Evolutionary conservation across 2,329 filamentous ascomycete genomes (phyloP), one percentile per base, ranked within the genome.

Genomic region (Phyllachora maydis): DNA sequence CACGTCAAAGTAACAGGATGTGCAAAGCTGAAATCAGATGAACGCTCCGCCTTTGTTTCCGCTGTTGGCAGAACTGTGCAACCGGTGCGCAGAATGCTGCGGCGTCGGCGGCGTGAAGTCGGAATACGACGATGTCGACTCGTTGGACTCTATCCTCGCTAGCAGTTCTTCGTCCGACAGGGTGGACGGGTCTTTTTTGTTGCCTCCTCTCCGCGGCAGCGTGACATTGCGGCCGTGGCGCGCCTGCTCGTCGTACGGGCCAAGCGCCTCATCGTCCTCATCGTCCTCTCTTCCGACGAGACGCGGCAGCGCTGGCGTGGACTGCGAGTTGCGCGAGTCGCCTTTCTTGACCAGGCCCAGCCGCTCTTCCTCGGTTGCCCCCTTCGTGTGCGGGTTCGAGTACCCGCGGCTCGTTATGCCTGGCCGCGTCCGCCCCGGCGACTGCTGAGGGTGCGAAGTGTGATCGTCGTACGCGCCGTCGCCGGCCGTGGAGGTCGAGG

Each of bases 271-370:
- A 5, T 47, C 41, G 18, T 38, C 34, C 13, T 44, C 42, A 17
- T 45, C 42, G 18, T 49, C 44, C n/a, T n/a, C n/a, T n/a, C n/a
- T n/a, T n/a, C n/a, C n/a, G n/a, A n/a, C n/a, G 24, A 46, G 51
- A 8, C 37, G 40, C 6, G 42, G 46, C 14, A 50, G 33, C 9
- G 36, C 30, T 6, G 50, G 43, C 33, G 40, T 34, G 11, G 43
- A 41, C 12, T 38, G 40, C 6, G 46, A 47, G 37, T 75, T 69
- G 11, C 74, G 71, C 30, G 50, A 53, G 39, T 81, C 74, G 14
- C 76, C 74, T n/a, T n/a, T n/a, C 35, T 73, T 74, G n/a, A 91
- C 81, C 4, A 92, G 60, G 1, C 81, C 82, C 5, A 85, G 46
- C 11, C 66, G 57, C 47, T 91, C 82, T 48, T 92, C 82, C 42